These are phyloP conservation scores for Cladosporium sp. DNA, from an alignment of 2,329 filamentous ascomycete genomes.

Conservation along the genomic window DNA sequence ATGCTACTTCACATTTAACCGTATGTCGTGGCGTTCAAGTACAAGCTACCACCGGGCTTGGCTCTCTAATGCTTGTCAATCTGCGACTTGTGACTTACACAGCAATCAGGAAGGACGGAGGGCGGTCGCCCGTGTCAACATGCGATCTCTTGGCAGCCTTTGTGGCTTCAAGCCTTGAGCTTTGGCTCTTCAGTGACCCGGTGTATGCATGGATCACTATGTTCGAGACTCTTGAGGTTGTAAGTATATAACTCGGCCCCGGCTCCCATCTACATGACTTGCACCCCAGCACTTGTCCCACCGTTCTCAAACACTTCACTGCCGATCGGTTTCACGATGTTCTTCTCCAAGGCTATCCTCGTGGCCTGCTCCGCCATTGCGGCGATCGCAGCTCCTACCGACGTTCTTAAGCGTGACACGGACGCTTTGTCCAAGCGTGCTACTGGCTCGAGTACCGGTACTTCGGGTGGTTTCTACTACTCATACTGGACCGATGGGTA, in stretches of 20 bases:
- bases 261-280: background rate
- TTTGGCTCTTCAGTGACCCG: background rate
- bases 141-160: background rate
- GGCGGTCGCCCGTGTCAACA: conserved; percentile 2
- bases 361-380: conserved; percentile 11
- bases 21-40: background rate
- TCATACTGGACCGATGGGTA: conserved; percentile 51
- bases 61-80: conserved; percentile 3
- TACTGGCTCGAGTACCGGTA: conserved; percentile 46
- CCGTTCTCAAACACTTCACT: conserved; percentile 3
- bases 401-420: conserved; percentile 4
- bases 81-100: conserved; percentile 5
- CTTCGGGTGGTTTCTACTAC: conserved; percentile 56
- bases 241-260: conserved; percentile 7
- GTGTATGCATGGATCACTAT: background rate
- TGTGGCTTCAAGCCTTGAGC: background rate
- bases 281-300: background rate
- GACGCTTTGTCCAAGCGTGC: conserved; percentile 16
- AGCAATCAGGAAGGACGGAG: conserved; percentile 11
- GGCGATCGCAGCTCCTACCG: conserved; percentile 8
- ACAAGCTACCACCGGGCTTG: conserved; percentile 1
- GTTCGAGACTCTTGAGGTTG: conserved; percentile 7
- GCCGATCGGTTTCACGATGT: conserved; percentile 4
- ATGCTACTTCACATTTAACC: conserved; percentile 6
- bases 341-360: conserved; percentile 9